Percentiles rank a stretch among this genome's conserved stretches.
Evolutionary conservation across 2,329 filamentous ascomycete genomes (phyloP).

Genomic region (Arthroderma uncinatum): DNA sequence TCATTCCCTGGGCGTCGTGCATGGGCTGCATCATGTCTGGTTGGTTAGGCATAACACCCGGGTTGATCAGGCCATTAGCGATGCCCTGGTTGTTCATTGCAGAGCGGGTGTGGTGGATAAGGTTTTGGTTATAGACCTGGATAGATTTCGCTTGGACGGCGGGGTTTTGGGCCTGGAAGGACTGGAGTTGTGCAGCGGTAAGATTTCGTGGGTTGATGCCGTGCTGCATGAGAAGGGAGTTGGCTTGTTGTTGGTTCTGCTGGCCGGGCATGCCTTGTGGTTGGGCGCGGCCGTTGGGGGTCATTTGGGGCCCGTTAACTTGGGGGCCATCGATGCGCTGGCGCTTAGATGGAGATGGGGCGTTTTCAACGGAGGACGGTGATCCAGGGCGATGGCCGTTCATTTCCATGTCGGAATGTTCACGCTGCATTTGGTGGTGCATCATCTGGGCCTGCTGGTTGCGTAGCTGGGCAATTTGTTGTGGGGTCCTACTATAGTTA

Average conservation of each 20-base stretch:
- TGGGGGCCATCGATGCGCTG: slow-evolving; percentile 64
- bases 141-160: slow-evolving; percentile 69
- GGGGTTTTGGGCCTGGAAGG: slow-evolving; percentile 45
- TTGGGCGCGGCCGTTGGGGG: slow-evolving; percentile 60
- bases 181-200: slow-evolving; percentile 64
- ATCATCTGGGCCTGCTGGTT: slow-evolving; percentile 49
- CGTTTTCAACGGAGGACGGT: slow-evolving; percentile 72
- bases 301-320: slow-evolving; percentile 68
- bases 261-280: slow-evolving; percentile 60
- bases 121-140: slow-evolving; percentile 73
- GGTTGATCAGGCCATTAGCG: slow-evolving; percentile 58
- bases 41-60: slow-evolving; percentile 57
- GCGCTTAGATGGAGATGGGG: slow-evolving; percentile 83
- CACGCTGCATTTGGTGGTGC: slow-evolving; percentile 74
- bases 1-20: slow-evolving; percentile 46
- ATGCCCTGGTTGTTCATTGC: slow-evolving; percentile 69
- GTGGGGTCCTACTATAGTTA: slow-evolving; percentile 41
- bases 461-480: slow-evolving; percentile 59
- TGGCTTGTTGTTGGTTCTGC: slow-evolving; percentile 42
- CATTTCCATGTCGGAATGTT: slow-evolving; percentile 77
- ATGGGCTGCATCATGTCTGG: slow-evolving; percentile 72
- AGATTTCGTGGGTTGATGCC: slow-evolving; percentile 66
- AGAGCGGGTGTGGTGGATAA: slow-evolving; percentile 68
- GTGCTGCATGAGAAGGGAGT: slow-evolving; percentile 41
- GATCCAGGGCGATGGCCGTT: slow-evolving; percentile 71